phyloP scores from a whole-genome alignment of 257 asterid genomes.

The Solanum microdontum region DNA sequence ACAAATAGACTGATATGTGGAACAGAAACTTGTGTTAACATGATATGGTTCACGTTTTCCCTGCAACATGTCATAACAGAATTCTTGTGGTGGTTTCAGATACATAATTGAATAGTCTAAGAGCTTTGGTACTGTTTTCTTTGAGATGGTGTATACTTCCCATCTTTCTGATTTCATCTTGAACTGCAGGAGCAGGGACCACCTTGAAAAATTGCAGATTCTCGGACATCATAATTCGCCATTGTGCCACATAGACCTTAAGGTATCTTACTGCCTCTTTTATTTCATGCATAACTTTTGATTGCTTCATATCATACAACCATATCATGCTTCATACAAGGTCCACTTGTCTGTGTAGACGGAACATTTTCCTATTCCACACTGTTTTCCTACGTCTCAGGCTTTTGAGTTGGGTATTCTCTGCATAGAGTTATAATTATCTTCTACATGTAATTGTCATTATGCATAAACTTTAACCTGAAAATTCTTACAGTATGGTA shows the following conservation, averaged over 20 bases:
- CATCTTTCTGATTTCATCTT: background rate
- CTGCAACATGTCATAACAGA: background rate
- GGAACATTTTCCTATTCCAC: background rate
- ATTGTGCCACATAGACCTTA: slow-evolving; percentile 49
- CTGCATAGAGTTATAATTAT: background rate
- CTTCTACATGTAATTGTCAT: background rate
- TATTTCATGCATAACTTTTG: background rate
- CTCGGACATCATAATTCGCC: slow-evolving; percentile 76
- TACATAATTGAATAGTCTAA: background rate
- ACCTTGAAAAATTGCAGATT: slow-evolving; percentile 52
- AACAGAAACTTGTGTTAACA: background rate
- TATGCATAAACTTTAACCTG: background rate
- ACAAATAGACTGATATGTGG: background rate
- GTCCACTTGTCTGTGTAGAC: background rate
- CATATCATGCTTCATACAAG: background rate
- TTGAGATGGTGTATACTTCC: background rate
- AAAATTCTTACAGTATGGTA: background rate
- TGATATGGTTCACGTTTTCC: background rate
- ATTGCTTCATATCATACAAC: background rate
- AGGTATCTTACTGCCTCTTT: slow-evolving; percentile 37
- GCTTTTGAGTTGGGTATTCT: background rate
- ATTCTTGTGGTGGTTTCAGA: background rate
- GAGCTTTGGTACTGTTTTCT: background rate
- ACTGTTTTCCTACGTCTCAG: background rate
- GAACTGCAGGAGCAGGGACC: slow-evolving; percentile 56